phyloP scores from a whole-genome alignment of 441 rosid genomes.

The Monsonia emarginata region DNA sequence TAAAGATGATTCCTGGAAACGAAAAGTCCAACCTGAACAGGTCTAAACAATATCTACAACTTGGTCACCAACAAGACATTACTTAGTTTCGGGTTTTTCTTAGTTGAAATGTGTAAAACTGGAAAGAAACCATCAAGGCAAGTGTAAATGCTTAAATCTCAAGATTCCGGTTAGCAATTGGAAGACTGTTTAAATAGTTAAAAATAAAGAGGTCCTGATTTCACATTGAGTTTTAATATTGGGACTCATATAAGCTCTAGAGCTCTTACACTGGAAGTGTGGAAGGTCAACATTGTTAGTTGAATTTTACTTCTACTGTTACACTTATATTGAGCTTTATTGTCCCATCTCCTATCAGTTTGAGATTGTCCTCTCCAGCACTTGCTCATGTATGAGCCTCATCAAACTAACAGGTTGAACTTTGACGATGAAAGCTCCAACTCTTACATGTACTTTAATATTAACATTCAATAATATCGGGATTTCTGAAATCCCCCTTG shows the following conservation, averaged over 20 bases:
- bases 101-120: neutral
- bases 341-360: neutral
- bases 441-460: neutral
- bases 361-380: neutral
- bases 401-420: neutral
- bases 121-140: neutral
- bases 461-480: neutral
- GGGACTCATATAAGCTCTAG: neutral
- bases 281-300: neutral
- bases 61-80: neutral
- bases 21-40: neutral
- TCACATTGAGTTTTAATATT: neutral
- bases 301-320: neutral
- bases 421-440: neutral
- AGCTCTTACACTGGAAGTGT: neutral
- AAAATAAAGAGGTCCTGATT: neutral
- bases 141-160: neutral
- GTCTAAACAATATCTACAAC: neutral
- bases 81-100: neutral
- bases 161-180: neutral
- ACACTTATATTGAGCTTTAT: neutral
- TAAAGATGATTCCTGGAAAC: neutral
- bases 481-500: neutral
- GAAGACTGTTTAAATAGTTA: neutral
- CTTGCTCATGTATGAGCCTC: neutral